Conservation (phyloP, 2,329 filamentous ascomycete species). For the Laburnicola sp. region DNA sequence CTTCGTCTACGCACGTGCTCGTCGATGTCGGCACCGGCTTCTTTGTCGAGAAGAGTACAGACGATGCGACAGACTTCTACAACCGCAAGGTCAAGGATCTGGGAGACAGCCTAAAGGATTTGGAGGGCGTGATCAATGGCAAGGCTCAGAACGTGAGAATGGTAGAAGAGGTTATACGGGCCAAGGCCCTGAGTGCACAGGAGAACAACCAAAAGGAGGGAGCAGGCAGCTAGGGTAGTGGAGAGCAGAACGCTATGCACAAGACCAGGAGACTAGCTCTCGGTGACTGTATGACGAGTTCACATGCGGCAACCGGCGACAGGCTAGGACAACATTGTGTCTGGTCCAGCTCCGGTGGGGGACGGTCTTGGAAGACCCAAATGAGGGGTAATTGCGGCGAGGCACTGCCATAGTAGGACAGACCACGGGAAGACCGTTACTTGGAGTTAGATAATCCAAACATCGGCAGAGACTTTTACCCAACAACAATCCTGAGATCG, state of each 20-base stretch:
- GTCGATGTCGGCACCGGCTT: constrained; percentile 95
- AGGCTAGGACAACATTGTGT: not conserved
- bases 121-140: constrained; percentile 68
- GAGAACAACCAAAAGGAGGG: constrained; percentile 29
- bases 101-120: constrained; percentile 64
- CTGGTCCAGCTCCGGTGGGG: constrained; percentile 41
- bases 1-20: constrained; percentile 53
- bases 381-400: not conserved
- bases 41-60: constrained; percentile 80
- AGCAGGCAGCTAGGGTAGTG: constrained; percentile 24
- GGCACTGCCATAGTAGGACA: constrained; percentile 27
- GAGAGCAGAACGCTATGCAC: not conserved
- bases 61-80: constrained; percentile 69
- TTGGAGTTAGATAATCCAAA: constrained; percentile 1
- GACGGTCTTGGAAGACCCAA: not conserved
- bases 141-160: constrained; percentile 85
- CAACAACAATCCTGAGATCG: not conserved
- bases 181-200: constrained; percentile 43
- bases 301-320: not conserved
- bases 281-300: constrained; percentile 21
- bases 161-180: constrained; percentile 72
- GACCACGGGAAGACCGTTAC: constrained; percentile 53
- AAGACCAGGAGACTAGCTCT: constrained; percentile 49
- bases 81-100: constrained; percentile 68
- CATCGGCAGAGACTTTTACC: not conserved